Evolutionary conservation across 495 filamentous ascomycete species (phyloP).

Genomic region (Aspergillus saccharolyticus): DNA sequence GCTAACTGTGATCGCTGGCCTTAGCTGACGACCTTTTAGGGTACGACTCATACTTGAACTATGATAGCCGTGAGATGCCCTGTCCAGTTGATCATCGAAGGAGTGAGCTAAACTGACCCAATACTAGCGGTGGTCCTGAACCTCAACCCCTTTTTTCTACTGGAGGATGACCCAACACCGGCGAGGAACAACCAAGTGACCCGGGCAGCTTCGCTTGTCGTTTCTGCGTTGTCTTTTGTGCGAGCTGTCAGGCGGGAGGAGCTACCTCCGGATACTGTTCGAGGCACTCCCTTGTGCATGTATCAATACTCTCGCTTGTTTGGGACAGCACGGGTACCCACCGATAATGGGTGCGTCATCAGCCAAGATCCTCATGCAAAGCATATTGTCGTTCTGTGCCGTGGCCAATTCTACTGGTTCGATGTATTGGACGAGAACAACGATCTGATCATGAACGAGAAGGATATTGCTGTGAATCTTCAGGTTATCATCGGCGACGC

Average conservation of each 20-base stretch:
- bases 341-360: slow-evolving; percentile 93
- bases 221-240: slow-evolving; percentile 88
- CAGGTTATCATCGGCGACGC: slow-evolving; percentile 91
- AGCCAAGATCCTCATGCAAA: slow-evolving; percentile 84
- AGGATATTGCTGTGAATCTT: slow-evolving; percentile 86
- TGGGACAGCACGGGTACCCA: slow-evolving; percentile 90
- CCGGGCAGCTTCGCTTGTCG: slow-evolving; percentile 82
- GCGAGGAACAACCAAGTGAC: slow-evolving; percentile 95
- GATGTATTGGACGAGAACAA: slow-evolving; percentile 92
- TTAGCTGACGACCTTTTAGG: slow-evolving; percentile 46
- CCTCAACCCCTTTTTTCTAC: slow-evolving; percentile 93
- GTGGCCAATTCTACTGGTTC: slow-evolving; percentile 99
- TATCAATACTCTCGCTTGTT: slow-evolving; percentile 96
- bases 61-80: slow-evolving; percentile 67
- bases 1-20: neutral
- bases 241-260: slow-evolving; percentile 91
- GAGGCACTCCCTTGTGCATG: slow-evolving; percentile 85
- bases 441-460: slow-evolving; percentile 95
- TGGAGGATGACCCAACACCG: slow-evolving; percentile 96
- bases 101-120: slow-evolving; percentile 5
- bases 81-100: neutral
- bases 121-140: slow-evolving; percentile 82
- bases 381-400: slow-evolving; percentile 90
- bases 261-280: slow-evolving; percentile 80
- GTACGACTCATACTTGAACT: slow-evolving; percentile 99